Conservation (phyloP, 331 rosid genomes). For the Phaseolus coccineus region DNA sequence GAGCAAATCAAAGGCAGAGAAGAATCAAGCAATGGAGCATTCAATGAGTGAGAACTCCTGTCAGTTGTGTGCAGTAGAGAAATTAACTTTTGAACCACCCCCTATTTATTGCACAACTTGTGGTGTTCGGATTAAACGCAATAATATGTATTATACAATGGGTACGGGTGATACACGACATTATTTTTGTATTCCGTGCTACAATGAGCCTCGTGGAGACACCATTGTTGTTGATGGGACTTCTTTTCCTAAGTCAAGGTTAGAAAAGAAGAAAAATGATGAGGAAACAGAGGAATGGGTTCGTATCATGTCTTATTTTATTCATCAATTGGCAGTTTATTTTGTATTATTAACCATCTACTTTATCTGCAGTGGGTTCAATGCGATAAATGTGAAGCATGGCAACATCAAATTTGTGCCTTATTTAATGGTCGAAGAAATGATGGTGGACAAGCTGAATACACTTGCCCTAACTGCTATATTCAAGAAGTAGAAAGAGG, state of each 20-base stretch:
- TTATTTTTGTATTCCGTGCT: conserved; percentile 93
- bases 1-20: conserved; percentile 98
- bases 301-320: conserved; percentile 36
- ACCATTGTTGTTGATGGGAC: conserved; percentile 85
- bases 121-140: conserved; percentile 91
- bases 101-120: conserved; percentile 95
- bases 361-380: conserved; percentile 88
- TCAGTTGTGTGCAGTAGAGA: conserved; percentile 98
- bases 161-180: conserved; percentile 95
- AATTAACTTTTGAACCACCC: conserved; percentile 96
- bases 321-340: conserved; percentile 29
- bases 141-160: conserved; percentile 88
- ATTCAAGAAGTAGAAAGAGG: conserved; percentile 89
- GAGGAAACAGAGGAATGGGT: conserved; percentile 99
- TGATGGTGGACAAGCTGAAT: conserved; percentile 97
- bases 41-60: conserved; percentile 99
- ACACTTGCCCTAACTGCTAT: conserved; percentile 96
- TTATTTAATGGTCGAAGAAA: conserved; percentile 95
- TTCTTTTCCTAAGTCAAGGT: conserved; percentile 75
- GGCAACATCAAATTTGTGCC: conserved; percentile 99
- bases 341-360: conserved; percentile 39
- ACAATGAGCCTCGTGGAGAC: conserved; percentile 93
- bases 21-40: conserved; percentile 96
- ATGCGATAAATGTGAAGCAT: conserved; percentile 99
- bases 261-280: conserved; percentile 97